phyloP scores from a whole-genome alignment of 2,329 filamentous ascomycete genomes.

The Capronia epimyces region DNA sequence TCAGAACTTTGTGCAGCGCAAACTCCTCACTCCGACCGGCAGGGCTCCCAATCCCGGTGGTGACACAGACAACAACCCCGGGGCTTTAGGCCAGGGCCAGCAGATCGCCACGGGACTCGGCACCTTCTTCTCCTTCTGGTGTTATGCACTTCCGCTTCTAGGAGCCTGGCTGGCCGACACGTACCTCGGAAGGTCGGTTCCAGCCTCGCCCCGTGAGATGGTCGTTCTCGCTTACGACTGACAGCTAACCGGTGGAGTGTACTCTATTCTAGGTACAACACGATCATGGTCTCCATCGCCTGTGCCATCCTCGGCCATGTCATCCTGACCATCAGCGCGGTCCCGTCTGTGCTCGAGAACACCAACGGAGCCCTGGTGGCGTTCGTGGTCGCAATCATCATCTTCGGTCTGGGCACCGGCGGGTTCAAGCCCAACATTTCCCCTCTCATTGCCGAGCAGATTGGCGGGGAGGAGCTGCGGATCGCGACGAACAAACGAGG shows the following conservation, averaged over 20 bases:
- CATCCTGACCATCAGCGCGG: slow-evolving; percentile 29
- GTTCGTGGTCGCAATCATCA: slow-evolving; percentile 31
- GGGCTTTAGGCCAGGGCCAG: slow-evolving; percentile 53
- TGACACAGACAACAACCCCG: slow-evolving; percentile 44
- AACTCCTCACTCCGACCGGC: slow-evolving; percentile 40
- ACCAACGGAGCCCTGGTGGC: slow-evolving; percentile 30
- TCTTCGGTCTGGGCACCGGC: slow-evolving; percentile 48
- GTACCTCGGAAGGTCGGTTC: slow-evolving; percentile 61
- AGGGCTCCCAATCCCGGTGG: slow-evolving; percentile 41
- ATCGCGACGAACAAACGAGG: slow-evolving; percentile 53
- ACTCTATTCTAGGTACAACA: slow-evolving; percentile 37
- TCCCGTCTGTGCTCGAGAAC: slow-evolving; percentile 24
- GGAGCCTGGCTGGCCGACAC: slow-evolving; percentile 38
- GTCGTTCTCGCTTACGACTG: no score
- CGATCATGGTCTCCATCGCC: slow-evolving; percentile 33
- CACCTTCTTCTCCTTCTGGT: slow-evolving; percentile 53
- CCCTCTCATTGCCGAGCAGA: slow-evolving; percentile 65
- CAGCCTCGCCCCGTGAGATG: no score
- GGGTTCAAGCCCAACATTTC: slow-evolving; percentile 78
- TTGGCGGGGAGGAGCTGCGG: slow-evolving; percentile 53
- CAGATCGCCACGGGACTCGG: slow-evolving; percentile 52
- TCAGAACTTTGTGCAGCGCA: slow-evolving; percentile 52
- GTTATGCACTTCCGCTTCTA: slow-evolving; percentile 37
- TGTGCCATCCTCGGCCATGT: slow-evolving; percentile 35
- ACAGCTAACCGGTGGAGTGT: no score